These are phyloP conservation scores for Nothomitra cinnamomea DNA, from an alignment of 2,329 filamentous ascomycete genomes.

Conservation along the genomic window DNA sequence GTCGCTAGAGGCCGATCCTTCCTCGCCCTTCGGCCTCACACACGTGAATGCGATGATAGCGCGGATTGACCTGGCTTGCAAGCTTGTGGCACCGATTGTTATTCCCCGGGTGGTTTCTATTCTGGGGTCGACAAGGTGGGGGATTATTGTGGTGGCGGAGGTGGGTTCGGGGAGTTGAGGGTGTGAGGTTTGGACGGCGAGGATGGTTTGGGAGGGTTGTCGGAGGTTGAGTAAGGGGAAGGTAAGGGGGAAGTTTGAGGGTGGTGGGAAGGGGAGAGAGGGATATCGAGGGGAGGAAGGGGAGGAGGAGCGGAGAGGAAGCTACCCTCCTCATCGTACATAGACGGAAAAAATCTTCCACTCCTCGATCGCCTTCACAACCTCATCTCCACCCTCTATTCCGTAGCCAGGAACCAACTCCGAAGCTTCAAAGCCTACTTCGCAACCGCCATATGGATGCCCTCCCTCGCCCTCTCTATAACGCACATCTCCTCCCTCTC, in stretches of 20 bases:
- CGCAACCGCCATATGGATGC: background rate
- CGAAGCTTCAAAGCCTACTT: background rate
- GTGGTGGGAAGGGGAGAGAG: no score
- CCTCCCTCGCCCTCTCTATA: background rate
- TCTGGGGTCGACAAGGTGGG: background rate
- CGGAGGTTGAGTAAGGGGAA: no score
- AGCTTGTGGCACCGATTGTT: constrained; percentile 34
- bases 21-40: background rate
- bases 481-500: background rate
- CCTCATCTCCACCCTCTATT: no score
- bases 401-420: background rate
- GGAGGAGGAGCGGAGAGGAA: no score
- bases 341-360: background rate
- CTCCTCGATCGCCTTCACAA: no score
- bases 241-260: no score
- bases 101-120: constrained; percentile 30
- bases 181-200: background rate
- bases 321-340: no score
- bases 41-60: constrained; percentile 38
- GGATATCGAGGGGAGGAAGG: no score
- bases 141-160: background rate
- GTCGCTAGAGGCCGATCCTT: background rate
- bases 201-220: background rate
- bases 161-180: background rate
- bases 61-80: constrained; percentile 41